Evolutionary conservation across 768 basidiomycete genomes (phyloP).

Genomic region (Termitomyces sp.): DNA sequence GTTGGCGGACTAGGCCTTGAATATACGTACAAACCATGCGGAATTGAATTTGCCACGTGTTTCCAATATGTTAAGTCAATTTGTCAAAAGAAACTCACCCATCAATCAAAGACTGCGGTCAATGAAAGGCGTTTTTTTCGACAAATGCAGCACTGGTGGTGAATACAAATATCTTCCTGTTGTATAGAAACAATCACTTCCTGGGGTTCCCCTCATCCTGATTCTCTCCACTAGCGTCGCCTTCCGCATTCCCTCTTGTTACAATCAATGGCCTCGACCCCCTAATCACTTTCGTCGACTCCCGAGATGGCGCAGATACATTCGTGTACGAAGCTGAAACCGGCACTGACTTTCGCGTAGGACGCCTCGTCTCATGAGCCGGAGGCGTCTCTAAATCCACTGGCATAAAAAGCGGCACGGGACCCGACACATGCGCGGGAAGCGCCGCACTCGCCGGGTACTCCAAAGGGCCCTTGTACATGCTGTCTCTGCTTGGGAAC

Average conservation of each 20-base stretch:
- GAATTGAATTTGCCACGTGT: no score
- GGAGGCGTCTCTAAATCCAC: constrained; percentile 2
- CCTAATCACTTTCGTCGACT: not conserved
- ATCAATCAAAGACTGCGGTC: no score
- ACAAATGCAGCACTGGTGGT: no score
- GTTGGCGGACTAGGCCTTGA: no score
- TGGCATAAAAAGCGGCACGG: constrained; percentile 18
- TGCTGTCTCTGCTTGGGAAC: constrained; percentile 10
- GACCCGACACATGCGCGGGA: constrained; percentile 8
- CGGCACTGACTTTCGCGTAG: constrained; percentile 5
- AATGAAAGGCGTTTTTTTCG: no score
- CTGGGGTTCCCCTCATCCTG: not conserved
- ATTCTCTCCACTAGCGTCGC: not conserved
- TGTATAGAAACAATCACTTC: not conserved
- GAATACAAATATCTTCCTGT: not conserved
- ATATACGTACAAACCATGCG: no score
- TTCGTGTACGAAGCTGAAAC: constrained; percentile 8
- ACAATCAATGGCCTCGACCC: constrained; percentile 6
- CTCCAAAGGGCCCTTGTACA: constrained; percentile 13
- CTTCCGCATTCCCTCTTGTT: not conserved
- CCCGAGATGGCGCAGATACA: not conserved
- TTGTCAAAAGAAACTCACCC: no score
- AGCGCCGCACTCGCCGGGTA: constrained; percentile 15
- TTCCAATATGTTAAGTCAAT: no score
- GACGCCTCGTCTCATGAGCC: constrained; percentile 6